Percentiles rank a stretch among this genome's conserved stretches.
phyloP scores from a whole-genome alignment of 495 filamentous ascomycete genomes.

The Penicillium atrosanguineum region DNA sequence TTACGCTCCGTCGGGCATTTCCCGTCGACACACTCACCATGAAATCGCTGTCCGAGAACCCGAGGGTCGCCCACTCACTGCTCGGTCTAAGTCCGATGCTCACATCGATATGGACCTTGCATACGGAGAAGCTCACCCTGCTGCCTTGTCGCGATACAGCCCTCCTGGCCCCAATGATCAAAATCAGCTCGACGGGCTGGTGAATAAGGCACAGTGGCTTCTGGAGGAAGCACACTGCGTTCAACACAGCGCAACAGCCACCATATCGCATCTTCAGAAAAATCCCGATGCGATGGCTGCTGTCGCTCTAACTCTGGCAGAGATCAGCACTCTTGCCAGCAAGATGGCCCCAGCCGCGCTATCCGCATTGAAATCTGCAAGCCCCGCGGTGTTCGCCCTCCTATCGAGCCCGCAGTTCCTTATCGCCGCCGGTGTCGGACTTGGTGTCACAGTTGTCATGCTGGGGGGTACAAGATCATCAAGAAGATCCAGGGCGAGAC shows the following conservation, averaged over 20 bases:
- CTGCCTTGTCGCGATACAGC: conserved; percentile 37
- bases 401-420: conserved; percentile 87
- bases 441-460: conserved; percentile 88
- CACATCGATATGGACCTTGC: conserved; percentile 85
- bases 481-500: conserved; percentile 63
- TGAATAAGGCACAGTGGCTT: conserved; percentile 66
- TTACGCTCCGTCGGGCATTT: conserved; percentile 31
- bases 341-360: conserved; percentile 87
- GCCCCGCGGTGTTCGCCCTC: conserved; percentile 83
- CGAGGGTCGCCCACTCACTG: conserved; percentile 20
- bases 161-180: conserved; percentile 43
- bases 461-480: conserved; percentile 97
- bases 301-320: conserved; percentile 87
- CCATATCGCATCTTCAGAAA: conserved; percentile 82
- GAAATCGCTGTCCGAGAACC: conserved; percentile 32
- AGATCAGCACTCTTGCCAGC: conserved; percentile 74
- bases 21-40: conserved; percentile 48
- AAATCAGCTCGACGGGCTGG: conserved; percentile 59
- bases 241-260: conserved; percentile 77
- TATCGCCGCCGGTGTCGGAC: conserved; percentile 83
- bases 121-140: conserved; percentile 61
- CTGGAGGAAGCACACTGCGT: conserved; percentile 84
- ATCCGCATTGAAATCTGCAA: conserved; percentile 67
- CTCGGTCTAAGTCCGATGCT: conserved; percentile 48
- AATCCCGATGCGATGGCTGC: conserved; percentile 93